Conservation (phyloP, 208 protist genomes). For the Wallacemonas sp. region DNA sequence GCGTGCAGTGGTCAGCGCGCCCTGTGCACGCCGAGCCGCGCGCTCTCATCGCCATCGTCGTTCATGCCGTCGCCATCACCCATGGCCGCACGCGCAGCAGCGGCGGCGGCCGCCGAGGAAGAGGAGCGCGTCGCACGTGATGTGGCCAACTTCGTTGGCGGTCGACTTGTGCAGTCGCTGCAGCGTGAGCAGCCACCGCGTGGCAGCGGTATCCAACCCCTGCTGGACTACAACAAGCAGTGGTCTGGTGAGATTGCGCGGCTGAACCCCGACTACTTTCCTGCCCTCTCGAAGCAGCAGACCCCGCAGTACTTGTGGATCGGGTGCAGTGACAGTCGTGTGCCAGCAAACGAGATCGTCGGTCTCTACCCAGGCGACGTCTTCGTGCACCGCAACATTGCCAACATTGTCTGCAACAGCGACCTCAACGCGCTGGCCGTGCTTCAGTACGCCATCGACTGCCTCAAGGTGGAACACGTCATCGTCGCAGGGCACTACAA, state of each 20-base stretch:
- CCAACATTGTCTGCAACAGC: slow-evolving; percentile 90
- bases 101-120: background rate
- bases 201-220: slow-evolving; percentile 68
- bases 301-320: slow-evolving; percentile 94
- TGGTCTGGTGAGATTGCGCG: slow-evolving; percentile 80
- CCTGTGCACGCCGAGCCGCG: background rate
- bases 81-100: background rate
- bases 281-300: slow-evolving; percentile 72
- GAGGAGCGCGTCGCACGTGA: slow-evolving; percentile 17
- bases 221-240: slow-evolving; percentile 88
- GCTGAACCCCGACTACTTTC: slow-evolving; percentile 90
- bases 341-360: slow-evolving; percentile 87
- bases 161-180: slow-evolving; percentile 56
- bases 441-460: slow-evolving; percentile 93
- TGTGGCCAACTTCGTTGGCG: slow-evolving; percentile 35
- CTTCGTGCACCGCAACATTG: slow-evolving; percentile 96
- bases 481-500: slow-evolving; percentile 94
- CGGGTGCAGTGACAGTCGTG: slow-evolving; percentile 90
- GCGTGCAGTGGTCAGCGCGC: background rate
- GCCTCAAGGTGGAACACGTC: slow-evolving; percentile 93
- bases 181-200: slow-evolving; percentile 62
- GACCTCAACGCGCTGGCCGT: slow-evolving; percentile 92
- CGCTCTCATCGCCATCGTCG: background rate
- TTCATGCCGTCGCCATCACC: background rate
- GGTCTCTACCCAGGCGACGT: slow-evolving; percentile 90